Evolutionary conservation across 2,329 filamentous ascomycete species (phyloP).

Genomic region (Camptophora hylomeconis): DNA sequence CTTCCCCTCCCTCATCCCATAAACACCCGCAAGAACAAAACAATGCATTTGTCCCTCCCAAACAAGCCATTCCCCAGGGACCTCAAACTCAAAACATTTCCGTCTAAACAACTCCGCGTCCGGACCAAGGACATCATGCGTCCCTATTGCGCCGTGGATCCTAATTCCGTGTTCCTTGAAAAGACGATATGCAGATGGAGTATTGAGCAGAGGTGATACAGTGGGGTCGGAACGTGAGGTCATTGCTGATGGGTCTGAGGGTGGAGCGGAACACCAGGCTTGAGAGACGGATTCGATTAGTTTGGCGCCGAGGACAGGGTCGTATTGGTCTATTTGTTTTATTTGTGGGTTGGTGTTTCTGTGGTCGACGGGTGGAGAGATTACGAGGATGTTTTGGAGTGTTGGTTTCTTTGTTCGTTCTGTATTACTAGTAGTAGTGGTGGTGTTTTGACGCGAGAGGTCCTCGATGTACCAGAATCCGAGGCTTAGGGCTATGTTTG

Average conservation of each 20-base stretch:
- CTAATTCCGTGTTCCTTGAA: slow-evolving; percentile 29
- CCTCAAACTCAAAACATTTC: slow-evolving; percentile 28
- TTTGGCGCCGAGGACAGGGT: slow-evolving; percentile 33
- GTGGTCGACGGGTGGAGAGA: slow-evolving; percentile 39
- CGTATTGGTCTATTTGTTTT: slow-evolving; percentile 24
- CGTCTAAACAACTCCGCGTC: slow-evolving; percentile 38
- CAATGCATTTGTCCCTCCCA: slow-evolving; percentile 52
- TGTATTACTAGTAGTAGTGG: background rate
- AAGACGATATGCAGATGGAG: slow-evolving; percentile 24
- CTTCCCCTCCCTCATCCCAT: slow-evolving; percentile 34
- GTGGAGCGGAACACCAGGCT: slow-evolving; percentile 30
- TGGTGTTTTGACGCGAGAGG: background rate
- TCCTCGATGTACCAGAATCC: slow-evolving; percentile 12
- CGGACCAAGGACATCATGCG: slow-evolving; percentile 40
- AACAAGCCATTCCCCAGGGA: slow-evolving; percentile 42
- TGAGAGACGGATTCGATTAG: slow-evolving; percentile 30
- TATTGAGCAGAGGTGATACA: slow-evolving; percentile 34
- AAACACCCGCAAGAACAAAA: slow-evolving; percentile 39
- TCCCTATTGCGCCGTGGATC: slow-evolving; percentile 40
- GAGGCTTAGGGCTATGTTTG: slow-evolving; percentile 34
- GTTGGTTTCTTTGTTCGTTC: slow-evolving; percentile 2
- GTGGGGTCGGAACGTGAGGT: too few relatives aligned
- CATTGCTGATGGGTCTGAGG: too few relatives aligned
- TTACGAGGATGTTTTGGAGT: slow-evolving; percentile 24
- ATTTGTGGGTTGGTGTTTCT: slow-evolving; percentile 34